Evolutionary conservation across 129 eudicot genomes (phyloP).

Genomic region (Erigeron canadensis): DNA sequence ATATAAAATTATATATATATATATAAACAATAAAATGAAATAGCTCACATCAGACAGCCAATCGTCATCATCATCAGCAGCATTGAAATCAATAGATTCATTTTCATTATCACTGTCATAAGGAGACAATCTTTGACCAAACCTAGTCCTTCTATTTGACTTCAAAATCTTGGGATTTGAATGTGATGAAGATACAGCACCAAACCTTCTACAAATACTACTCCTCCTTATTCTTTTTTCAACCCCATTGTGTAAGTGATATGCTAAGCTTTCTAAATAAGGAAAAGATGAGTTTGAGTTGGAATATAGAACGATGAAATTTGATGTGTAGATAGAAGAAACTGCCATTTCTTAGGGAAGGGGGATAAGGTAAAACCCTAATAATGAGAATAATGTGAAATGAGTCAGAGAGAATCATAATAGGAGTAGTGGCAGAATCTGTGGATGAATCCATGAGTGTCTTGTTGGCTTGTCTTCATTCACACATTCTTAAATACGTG

Average conservation of each 20-base stretch:
- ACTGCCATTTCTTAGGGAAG: constrained; percentile 47
- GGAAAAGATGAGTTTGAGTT: neutral
- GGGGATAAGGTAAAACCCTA: constrained; percentile 55
- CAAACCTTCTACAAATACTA: constrained; percentile 4
- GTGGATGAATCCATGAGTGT: constrained; percentile 14
- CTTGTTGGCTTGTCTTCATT: constrained; percentile 30
- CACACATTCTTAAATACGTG: constrained; percentile 21
- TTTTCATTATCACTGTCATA: constrained; percentile 56
- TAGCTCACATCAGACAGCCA: constrained; percentile 54
- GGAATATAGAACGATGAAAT: constrained; percentile 4
- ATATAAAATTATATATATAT: neutral
- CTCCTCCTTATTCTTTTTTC: constrained; percentile 17
- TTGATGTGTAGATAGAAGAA: constrained; percentile 33
- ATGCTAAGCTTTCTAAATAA: neutral
- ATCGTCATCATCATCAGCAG: constrained; percentile 30
- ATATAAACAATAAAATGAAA: neutral
- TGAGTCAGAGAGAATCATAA: neutral
- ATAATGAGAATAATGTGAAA: neutral
- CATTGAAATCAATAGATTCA: constrained; percentile 24
- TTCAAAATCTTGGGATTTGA: constrained; percentile 74
- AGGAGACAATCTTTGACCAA: constrained; percentile 55
- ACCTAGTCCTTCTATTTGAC: constrained; percentile 62
- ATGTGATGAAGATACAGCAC: constrained; percentile 58
- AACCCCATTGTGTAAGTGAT: neutral
- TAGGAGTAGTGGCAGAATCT: constrained; percentile 20